A percentile compares a stretch with the other conserved stretches of the same genome.
These are phyloP conservation scores for Fusarium poae DNA, from an alignment of 2,329 filamentous ascomycete genomes.

Conservation along the genomic window DNA sequence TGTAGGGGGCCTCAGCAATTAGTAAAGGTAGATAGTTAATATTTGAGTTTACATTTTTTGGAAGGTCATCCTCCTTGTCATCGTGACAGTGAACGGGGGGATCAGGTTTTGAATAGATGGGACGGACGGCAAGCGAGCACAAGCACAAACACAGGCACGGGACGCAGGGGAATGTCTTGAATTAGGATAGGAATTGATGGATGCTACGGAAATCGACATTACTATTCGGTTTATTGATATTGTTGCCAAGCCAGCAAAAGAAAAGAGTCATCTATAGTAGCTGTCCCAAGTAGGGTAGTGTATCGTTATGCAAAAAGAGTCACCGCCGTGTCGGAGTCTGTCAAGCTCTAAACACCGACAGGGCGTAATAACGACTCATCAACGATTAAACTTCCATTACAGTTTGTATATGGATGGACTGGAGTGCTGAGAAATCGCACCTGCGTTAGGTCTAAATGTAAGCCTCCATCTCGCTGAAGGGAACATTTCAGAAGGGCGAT, in stretches of 20 bases:
- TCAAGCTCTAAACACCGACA: slow-evolving; percentile 31
- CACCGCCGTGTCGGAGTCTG: slow-evolving; percentile 33
- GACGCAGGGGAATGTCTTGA: slow-evolving; percentile 39
- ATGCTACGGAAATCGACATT: not conserved
- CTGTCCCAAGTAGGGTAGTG: slow-evolving; percentile 26
- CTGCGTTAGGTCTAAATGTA: slow-evolving; percentile 14
- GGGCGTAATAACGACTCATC: slow-evolving; percentile 15
- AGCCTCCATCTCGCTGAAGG: slow-evolving; percentile 9
- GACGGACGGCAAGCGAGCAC: not conserved
- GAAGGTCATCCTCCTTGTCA: slow-evolving; percentile 40
- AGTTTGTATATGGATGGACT: not conserved
- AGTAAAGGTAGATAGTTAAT: not conserved
- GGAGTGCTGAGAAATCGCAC: slow-evolving; percentile 41
- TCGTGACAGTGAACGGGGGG: slow-evolving; percentile 33
- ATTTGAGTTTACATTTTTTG: not conserved
- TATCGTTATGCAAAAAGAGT: slow-evolving; percentile 28
- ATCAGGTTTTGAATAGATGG: slow-evolving; percentile 18
- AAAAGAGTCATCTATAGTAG: slow-evolving; percentile 30
- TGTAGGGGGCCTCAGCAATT: slow-evolving; percentile 28
- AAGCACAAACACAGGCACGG: slow-evolving; percentile 28
- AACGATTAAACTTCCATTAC: slow-evolving; percentile 36
- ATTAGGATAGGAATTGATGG: slow-evolving; percentile 17
- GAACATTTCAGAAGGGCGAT: slow-evolving; percentile 23
- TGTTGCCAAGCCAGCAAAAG: slow-evolving; percentile 17
- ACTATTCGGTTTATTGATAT: not conserved